phyloP scores from a whole-genome alignment of 805 yeast genomes.

The Torulaspora delbrueckii region DNA sequence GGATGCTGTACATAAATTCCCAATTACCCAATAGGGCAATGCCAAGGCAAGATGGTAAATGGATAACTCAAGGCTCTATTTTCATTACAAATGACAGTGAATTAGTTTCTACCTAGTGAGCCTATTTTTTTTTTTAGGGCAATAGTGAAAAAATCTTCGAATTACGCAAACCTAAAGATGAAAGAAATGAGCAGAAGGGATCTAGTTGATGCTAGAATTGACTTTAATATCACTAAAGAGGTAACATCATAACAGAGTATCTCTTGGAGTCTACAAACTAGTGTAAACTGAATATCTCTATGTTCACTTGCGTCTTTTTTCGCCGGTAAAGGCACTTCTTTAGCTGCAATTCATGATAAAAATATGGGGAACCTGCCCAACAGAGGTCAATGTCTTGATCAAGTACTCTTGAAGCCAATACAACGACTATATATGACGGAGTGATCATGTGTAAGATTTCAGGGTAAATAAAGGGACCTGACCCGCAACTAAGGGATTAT shows the following conservation, averaged over 20 bases:
- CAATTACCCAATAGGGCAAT: not conserved
- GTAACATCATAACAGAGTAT: too few relatives aligned
- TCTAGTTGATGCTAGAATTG: too few relatives aligned
- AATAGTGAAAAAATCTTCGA: not conserved
- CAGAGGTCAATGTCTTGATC: not conserved
- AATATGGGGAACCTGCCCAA: not conserved
- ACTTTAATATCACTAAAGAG: too few relatives aligned
- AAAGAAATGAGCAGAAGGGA: not conserved
- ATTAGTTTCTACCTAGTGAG: not conserved
- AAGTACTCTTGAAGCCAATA: not conserved
- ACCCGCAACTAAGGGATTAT: not conserved
- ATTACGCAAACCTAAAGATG: not conserved
- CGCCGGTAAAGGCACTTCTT: not conserved
- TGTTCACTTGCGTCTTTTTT: not conserved
- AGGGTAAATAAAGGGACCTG: conserved; percentile 1
- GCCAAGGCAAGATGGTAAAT: not conserved
- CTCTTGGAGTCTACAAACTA: too few relatives aligned
- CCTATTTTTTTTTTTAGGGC: not conserved
- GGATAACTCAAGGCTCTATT: not conserved
- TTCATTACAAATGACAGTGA: not conserved
- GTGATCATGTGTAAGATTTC: not conserved
- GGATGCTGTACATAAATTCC: not conserved
- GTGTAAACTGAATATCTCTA: not conserved
- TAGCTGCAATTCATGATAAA: not conserved
- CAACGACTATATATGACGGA: not conserved